Conservation (phyloP, 495 filamentous ascomycete genomes). For the Aspergillus homomorphus region DNA sequence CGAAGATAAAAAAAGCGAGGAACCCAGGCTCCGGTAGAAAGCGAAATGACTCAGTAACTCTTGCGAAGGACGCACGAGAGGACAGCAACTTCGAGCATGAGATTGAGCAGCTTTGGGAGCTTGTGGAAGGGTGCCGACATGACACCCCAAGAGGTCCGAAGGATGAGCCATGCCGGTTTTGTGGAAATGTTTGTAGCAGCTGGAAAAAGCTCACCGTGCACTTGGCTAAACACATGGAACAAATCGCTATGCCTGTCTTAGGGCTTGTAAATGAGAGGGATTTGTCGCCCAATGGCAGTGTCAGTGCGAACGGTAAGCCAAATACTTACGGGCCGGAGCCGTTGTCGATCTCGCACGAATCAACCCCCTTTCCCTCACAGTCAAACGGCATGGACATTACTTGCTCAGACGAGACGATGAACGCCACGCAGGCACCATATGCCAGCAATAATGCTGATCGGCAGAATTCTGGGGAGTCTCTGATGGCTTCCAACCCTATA, state of each 20-base stretch:
- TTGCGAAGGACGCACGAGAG: constrained; percentile 44
- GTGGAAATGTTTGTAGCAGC: constrained; percentile 71
- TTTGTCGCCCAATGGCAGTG: constrained; percentile 15
- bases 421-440: constrained; percentile 23
- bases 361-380: constrained; percentile 7
- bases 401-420: constrained; percentile 10
- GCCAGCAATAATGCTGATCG: constrained; percentile 17
- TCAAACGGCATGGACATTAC: constrained; percentile 10
- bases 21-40: constrained; percentile 25
- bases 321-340: constrained; percentile 9
- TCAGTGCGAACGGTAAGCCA: constrained; percentile 9
- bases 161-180: constrained; percentile 90
- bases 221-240: constrained; percentile 95
- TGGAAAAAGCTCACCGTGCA: constrained; percentile 97
- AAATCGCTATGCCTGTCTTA: constrained; percentile 82
- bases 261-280: constrained; percentile 56
- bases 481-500: constrained; percentile 13
- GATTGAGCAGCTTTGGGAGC: constrained; percentile 60
- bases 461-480: constrained; percentile 6
- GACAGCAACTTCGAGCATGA: constrained; percentile 54
- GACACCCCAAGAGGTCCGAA: constrained; percentile 62
- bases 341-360: constrained; percentile 10
- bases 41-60: constrained; percentile 25
- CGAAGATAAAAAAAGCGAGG: constrained; percentile 52
- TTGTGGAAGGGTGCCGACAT: constrained; percentile 76